phyloP scores from a whole-genome alignment of 768 basidiomycete species.

The Phanerochaete carnosa region DNA sequence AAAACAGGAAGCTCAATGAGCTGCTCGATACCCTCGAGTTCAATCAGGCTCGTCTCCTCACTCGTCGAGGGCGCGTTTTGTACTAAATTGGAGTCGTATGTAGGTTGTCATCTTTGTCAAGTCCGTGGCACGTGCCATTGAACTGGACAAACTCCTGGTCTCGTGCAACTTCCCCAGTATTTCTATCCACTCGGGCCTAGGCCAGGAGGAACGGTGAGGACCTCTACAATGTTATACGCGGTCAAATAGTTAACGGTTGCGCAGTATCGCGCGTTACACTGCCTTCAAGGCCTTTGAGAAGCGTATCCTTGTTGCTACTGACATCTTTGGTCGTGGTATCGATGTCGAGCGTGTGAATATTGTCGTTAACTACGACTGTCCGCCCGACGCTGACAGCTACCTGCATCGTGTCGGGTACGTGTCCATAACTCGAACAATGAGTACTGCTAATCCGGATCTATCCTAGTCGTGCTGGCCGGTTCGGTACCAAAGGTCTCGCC shows the following conservation, averaged over 20 bases:
- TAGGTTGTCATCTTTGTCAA: constrained; percentile 99
- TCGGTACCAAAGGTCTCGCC: constrained; percentile 98
- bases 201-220: constrained; percentile 91
- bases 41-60: constrained; percentile 68
- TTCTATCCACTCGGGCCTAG: constrained; percentile 91
- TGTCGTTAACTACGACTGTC: constrained; percentile 98
- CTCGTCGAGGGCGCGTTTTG: constrained; percentile 13
- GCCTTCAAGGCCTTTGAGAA: constrained; percentile 99
- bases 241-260: neutral
- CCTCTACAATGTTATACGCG: constrained; percentile 4
- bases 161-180: constrained; percentile 99
- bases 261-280: constrained; percentile 89
- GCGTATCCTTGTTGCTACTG: constrained; percentile 97
- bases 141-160: constrained; percentile 91
- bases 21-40: constrained; percentile 94
- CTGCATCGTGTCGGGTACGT: constrained; percentile 93
- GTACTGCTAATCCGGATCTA: neutral
- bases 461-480: constrained; percentile 90
- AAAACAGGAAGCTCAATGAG: constrained; percentile 97
- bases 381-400: constrained; percentile 96
- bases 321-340: constrained; percentile 99
- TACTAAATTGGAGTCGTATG: neutral
- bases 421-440: neutral
- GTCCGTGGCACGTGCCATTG: constrained; percentile 94
- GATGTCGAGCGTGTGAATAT: constrained; percentile 99